Evolutionary conservation across 345 rosid genomes (phyloP), one percentile per base, ranked within the genome.

Genomic region (Odontarrhena argentea): DNA sequence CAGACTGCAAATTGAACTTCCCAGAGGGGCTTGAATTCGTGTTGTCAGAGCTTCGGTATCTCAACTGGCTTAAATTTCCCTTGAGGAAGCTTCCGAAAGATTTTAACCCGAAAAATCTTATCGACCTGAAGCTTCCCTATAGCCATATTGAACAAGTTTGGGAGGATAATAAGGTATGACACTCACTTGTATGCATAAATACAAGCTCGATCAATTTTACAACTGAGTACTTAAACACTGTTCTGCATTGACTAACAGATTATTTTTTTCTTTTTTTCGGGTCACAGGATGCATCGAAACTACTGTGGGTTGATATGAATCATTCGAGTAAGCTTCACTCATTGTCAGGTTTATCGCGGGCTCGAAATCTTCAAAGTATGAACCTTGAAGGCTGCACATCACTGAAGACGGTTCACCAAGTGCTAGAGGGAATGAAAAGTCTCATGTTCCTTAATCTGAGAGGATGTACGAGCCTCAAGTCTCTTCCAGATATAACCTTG

Each of bases 121-220:
- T 69, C 0, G 61, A 60, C 13, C 71, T 74, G 11, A 25, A 34
- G 14, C 8, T 77, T 11, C 43, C 25, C 3, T 2, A 37, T 7
- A 50, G 78, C 62, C 8, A 36, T 1, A 9, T 78, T 1, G 35
- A 67, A 25, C 57, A 71, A 15, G 12, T 76, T 1, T 76, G 76
- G 76, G 11, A 42, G 14, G 56, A 41, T 32, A 38, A 5, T 1
- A 57, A 65, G 67, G 76, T 76, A 47, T 22, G n/a, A n/a, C n/a
- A n/a, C 18, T 2, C 1, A 2, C 14, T 28, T 28, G 1, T 12
- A 12, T 4, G 11, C 1, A 6, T 12, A 12, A 28, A n/a, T n/a
- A n/a, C n/a, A n/a, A n/a, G 32, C 2, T 6, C 4, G 5, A 38
- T 14, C 48, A 30, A 36, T 11, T 18, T 38, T 38, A 10, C 14